Evolutionary conservation across 495 filamentous ascomycete species (phyloP).

Genomic region (Clohesyomyces aquaticus): DNA sequence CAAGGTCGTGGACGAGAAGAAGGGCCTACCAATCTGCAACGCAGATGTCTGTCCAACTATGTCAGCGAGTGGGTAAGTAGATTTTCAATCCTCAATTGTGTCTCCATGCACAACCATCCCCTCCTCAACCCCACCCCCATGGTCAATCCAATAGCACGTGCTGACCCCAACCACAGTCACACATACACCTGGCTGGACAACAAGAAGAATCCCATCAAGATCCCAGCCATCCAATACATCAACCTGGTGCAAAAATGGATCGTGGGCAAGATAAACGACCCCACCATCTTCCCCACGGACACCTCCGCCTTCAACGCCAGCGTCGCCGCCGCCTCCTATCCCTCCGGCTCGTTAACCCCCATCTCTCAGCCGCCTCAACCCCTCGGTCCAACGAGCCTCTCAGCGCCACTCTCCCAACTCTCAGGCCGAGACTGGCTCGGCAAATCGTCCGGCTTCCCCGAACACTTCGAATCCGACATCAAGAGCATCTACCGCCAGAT

Average conservation of each 20-base stretch:
- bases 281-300: constrained; percentile 77
- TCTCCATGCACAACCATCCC: neutral
- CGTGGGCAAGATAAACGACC: constrained; percentile 84
- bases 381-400: constrained; percentile 54
- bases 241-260: constrained; percentile 91
- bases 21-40: constrained; percentile 77
- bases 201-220: constrained; percentile 55
- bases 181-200: constrained; percentile 90
- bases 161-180: constrained; percentile 57
- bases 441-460: constrained; percentile 84
- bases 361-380: constrained; percentile 58
- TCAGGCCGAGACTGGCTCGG: constrained; percentile 74
- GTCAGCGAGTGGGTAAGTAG: constrained; percentile 83
- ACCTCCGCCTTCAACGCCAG: constrained; percentile 16
- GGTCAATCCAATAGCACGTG: neutral
- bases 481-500: constrained; percentile 94
- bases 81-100: neutral
- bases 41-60: constrained; percentile 81
- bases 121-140: neutral
- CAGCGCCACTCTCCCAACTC: constrained; percentile 53
- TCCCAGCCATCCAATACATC: constrained; percentile 73
- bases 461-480: constrained; percentile 81
- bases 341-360: constrained; percentile 55
- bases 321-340: constrained; percentile 13
- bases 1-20: constrained; percentile 73